phyloP scores from a whole-genome alignment of 148 eudicot genomes.

The Silene uniflora region DNA sequence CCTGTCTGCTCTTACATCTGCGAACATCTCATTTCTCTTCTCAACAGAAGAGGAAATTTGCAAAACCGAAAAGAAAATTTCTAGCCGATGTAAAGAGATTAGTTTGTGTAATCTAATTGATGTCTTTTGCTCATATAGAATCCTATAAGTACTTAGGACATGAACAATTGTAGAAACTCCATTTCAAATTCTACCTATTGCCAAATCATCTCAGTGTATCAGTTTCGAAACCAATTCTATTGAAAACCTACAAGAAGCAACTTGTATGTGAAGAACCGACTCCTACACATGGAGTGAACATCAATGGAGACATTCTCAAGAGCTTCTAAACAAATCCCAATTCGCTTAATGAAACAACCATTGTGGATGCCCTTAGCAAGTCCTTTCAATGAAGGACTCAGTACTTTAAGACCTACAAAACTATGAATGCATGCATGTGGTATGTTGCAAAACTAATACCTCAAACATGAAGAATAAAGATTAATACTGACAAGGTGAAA shows the following conservation, averaged over 20 bases:
- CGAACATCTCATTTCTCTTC: not conserved
- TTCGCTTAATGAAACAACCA: not conserved
- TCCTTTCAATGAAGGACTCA: not conserved
- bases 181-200: too few species aligned
- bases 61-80: too few species aligned
- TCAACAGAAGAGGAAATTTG: not conserved
- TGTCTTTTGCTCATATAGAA: not conserved
- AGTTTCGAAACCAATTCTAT: too few species aligned
- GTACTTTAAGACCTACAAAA: not conserved
- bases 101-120: too few species aligned
- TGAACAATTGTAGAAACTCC: too few species aligned
- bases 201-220: too few species aligned
- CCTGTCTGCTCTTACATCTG: not conserved
- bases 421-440: not conserved
- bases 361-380: not conserved
- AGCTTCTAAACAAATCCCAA: not conserved
- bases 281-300: not conserved
- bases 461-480: not conserved
- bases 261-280: not conserved
- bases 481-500: conserved; percentile 12
- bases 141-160: not conserved
- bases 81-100: too few species aligned
- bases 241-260: not conserved
- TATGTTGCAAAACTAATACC: not conserved
- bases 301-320: not conserved